Conservation (phyloP, 2,329 filamentous ascomycete genomes). For the Exserohilum turcica region DNA sequence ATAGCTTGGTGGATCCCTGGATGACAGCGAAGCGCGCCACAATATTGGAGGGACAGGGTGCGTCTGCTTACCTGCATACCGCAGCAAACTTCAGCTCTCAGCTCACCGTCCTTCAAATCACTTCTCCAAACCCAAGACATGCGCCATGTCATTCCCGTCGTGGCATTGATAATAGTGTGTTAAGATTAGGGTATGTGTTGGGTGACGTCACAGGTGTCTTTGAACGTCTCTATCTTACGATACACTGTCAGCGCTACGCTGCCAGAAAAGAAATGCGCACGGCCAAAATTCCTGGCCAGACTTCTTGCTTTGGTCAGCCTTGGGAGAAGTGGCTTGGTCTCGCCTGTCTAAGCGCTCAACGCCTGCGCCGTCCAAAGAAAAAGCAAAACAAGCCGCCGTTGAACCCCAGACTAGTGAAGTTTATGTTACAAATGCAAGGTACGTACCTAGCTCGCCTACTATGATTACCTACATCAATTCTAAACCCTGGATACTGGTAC, state of each 20-base stretch:
- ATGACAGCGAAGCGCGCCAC: constrained; percentile 28
- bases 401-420: neutral
- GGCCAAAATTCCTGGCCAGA: neutral
- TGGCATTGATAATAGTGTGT: neutral
- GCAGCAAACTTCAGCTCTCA: constrained; percentile 7
- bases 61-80: constrained; percentile 24
- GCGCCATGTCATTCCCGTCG: constrained; percentile 10
- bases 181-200: neutral
- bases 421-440: neutral
- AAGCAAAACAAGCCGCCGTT: neutral
- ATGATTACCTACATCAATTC: neutral
- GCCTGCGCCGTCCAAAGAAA: neutral
- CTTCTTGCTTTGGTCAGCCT: neutral
- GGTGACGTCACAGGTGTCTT: neutral
- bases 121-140: constrained; percentile 6
- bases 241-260: neutral
- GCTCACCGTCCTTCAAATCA: constrained; percentile 5
- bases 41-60: constrained; percentile 26
- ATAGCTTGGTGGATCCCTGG: constrained; percentile 3
- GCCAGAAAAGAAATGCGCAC: neutral
- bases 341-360: neutral
- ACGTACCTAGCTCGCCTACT: neutral
- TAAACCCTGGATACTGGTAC: neutral
- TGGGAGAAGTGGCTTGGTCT: neutral
- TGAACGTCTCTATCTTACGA: neutral